Percentiles rank a stretch among this genome's conserved stretches.
phyloP scores from a whole-genome alignment of 192 early-diverging fungal species.

The Coemansia sp. region DNA sequence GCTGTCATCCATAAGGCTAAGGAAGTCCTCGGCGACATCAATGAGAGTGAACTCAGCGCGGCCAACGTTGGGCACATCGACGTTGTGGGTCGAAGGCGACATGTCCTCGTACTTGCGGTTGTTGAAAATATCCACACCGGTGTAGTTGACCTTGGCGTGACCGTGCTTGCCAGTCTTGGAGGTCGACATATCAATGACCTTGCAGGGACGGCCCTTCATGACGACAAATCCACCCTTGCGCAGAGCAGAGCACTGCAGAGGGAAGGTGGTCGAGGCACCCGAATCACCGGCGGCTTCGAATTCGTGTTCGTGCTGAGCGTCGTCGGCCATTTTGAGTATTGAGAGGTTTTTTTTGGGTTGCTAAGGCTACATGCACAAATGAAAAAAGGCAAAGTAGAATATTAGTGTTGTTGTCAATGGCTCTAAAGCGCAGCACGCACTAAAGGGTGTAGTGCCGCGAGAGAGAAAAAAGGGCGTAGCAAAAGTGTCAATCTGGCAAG shows the following conservation, averaged over 20 bases:
- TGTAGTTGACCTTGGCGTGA: conserved; percentile 98
- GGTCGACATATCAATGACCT: conserved; percentile 99
- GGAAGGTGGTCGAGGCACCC: conserved; percentile 93
- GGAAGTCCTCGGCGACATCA: conserved; percentile 89
- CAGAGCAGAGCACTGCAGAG: conserved; percentile 98
- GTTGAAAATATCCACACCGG: conserved; percentile 95
- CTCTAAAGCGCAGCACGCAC: neutral
- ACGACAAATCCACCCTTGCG: conserved; percentile 97
- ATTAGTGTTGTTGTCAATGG: neutral
- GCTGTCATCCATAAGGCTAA: conserved; percentile 80
- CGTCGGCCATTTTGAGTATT: conserved; percentile 60
- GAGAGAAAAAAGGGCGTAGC: neutral
- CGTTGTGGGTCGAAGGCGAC: conserved; percentile 99
- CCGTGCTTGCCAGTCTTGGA: conserved; percentile 99
- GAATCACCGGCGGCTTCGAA: conserved; percentile 71
- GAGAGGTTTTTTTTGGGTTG: conserved; percentile 7
- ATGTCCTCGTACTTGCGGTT: conserved; percentile 98
- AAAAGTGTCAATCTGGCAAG: neutral
- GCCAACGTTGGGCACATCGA: conserved; percentile 95
- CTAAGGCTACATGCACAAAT: neutral
- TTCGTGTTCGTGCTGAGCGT: conserved; percentile 64
- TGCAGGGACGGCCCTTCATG: conserved; percentile 98
- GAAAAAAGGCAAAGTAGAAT: neutral
- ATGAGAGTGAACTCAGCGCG: conserved; percentile 83
- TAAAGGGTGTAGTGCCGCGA: neutral